Evolutionary conservation across 306 rosid genomes (phyloP), one percentile per base, ranked within the genome.

Genomic region (Glycine soja): DNA sequence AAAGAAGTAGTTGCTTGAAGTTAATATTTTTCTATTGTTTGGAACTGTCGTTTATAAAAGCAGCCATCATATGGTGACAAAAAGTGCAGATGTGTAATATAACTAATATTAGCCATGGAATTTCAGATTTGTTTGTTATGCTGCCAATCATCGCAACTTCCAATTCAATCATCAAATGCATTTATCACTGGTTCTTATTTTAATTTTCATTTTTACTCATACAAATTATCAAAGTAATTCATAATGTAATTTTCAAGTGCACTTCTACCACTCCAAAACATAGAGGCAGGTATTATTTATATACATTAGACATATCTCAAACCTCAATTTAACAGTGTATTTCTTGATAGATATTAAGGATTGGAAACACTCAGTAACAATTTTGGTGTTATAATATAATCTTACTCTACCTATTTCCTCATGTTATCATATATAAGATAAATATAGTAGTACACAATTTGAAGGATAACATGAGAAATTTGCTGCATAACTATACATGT

Each of bases 381-480:
- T 67, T 67, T 56, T 67, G 12, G 68, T 53, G 10, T 24, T 24
- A 24, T 24, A 24, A 24, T 24, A 24, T 24, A 24, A 24, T 24
- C 30, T 24, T 24, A 24, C 30, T 24, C 48, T 34, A 53, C 66
- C 52, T 40, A 40, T 54, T 15, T 38, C 67, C 46, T 52, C 50
- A 53, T 53, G 30, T 40, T 40, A 74, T 38, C 40, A 38, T 12
- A 63, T 63, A 53, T 30, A 61, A 30, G 15, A 10, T 61, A 9
- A 72, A n/a, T 43, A 30, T 4, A 56, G 45, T 24, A 24, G 30
- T 40, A 30, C 5, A 8, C 4, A 52, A 8, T 48, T 71, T 78
- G 19, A 54, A 65, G 72, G 76, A 83, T 8, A 19, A 47, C 46
- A 72, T 76, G 78, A 46, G 30, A 5, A 58, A 78, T 40, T 82